These are phyloP conservation scores for Actinidia chinensis DNA, from an alignment of 179 eudicot species.

Conservation along the genomic window DNA sequence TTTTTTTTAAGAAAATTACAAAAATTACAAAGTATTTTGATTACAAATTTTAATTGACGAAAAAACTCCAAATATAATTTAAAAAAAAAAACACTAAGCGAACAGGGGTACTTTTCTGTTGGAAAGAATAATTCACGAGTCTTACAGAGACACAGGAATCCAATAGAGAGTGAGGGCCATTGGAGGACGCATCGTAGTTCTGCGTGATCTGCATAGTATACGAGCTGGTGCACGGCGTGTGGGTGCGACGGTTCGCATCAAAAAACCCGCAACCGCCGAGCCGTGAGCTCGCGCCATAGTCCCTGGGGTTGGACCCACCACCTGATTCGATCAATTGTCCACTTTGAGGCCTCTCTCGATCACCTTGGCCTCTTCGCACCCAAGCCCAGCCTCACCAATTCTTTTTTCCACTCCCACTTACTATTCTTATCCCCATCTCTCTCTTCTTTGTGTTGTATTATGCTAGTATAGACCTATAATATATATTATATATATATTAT, in stretches of 20 bases:
- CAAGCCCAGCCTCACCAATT: slow-evolving; percentile 50
- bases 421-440: slow-evolving; percentile 26
- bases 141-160: slow-evolving; percentile 90
- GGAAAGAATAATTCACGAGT: no score
- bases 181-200: slow-evolving; percentile 48
- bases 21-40: no score
- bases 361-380: slow-evolving; percentile 35
- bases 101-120: no score
- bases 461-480: no score
- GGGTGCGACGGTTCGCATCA: slow-evolving; percentile 71
- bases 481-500: no score
- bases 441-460: neutral
- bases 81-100: no score
- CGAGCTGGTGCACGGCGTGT: slow-evolving; percentile 66
- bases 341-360: slow-evolving; percentile 31
- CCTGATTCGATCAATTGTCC: slow-evolving; percentile 21
- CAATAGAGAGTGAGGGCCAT: slow-evolving; percentile 85
- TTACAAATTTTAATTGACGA: no score
- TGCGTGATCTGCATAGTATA: slow-evolving; percentile 63
- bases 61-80: no score
- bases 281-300: slow-evolving; percentile 69
- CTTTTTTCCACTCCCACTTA: slow-evolving; percentile 40
- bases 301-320: slow-evolving; percentile 28
- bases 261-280: slow-evolving; percentile 46
- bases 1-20: no score